phyloP scores from a whole-genome alignment of 2,329 filamentous ascomycete species.

The Elsinoe fawcettii region DNA sequence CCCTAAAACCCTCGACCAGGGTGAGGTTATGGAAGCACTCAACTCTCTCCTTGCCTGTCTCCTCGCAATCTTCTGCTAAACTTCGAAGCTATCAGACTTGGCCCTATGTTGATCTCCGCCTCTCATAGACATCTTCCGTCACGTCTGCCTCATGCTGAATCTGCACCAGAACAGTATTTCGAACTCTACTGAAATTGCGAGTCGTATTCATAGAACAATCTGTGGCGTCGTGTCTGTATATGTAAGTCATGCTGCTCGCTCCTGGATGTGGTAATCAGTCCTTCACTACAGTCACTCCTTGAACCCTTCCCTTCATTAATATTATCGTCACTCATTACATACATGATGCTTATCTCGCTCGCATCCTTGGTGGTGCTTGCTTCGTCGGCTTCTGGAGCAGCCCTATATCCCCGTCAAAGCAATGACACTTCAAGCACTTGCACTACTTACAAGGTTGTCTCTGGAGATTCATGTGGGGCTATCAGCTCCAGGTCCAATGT shows the following conservation, averaged over 20 bases:
- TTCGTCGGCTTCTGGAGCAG: not conserved
- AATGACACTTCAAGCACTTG: constrained; percentile 22
- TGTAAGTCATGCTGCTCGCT: not conserved
- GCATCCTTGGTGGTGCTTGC: not conserved
- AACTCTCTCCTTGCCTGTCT: not conserved
- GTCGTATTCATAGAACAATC: not conserved
- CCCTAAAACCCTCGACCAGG: constrained; percentile 3
- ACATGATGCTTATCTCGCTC: not conserved
- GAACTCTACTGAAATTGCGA: not conserved
- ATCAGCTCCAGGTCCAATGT: constrained; percentile 25
- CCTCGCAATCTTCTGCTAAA: not conserved
- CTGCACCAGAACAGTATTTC: not conserved
- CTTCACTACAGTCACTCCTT: not conserved
- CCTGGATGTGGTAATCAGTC: not conserved
- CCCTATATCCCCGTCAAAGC: not conserved
- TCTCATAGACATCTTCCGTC: not conserved
- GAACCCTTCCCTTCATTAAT: not conserved
- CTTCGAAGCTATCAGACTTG: not conserved
- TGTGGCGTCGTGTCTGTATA: not conserved
- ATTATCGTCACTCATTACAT: not conserved
- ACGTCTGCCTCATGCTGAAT: not conserved
- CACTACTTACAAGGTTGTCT: constrained; percentile 27
- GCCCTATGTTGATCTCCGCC: not conserved
- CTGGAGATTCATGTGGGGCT: constrained; percentile 29
- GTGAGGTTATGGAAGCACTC: not conserved